phyloP scores from a whole-genome alignment of 1,139 yeast genomes.

The Nadsonia starkeyi-henricii region DNA sequence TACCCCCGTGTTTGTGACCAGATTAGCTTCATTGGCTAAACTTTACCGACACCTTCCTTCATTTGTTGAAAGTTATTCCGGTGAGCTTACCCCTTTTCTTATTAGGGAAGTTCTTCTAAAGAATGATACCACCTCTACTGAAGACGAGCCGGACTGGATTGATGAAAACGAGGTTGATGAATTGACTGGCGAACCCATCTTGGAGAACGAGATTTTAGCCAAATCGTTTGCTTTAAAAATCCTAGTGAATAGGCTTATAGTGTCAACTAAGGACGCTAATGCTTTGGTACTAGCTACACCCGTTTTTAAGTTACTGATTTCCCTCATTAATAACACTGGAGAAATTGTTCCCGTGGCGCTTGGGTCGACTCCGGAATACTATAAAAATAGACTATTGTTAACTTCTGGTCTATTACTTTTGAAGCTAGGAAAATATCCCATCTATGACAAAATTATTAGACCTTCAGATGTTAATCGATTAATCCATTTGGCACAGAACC shows the following conservation, averaged over 20 bases:
- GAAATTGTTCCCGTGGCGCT: constrained; percentile 44
- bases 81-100: constrained; percentile 44
- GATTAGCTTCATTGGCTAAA: constrained; percentile 49
- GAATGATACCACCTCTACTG: constrained; percentile 22
- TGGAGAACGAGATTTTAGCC: constrained; percentile 30
- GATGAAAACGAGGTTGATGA: constrained; percentile 17
- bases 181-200: constrained; percentile 22
- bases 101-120: constrained; percentile 48
- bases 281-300: constrained; percentile 38
- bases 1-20: constrained; percentile 34
- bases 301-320: constrained; percentile 49
- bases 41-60: constrained; percentile 39
- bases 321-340: constrained; percentile 68
- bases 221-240: constrained; percentile 37
- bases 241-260: constrained; percentile 49
- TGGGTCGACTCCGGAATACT: constrained; percentile 42
- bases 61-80: constrained; percentile 38
- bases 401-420: constrained; percentile 55
- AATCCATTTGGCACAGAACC: constrained; percentile 54
- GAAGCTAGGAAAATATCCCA: constrained; percentile 46
- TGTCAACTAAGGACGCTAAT: constrained; percentile 27
- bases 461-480: constrained; percentile 40
- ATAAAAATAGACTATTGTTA: constrained; percentile 48
- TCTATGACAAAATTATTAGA: constrained; percentile 39
- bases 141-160: constrained; percentile 16